These are phyloP conservation scores for Boletus coccyginus DNA, from an alignment of 768 basidiomycete species.

Conservation along the genomic window DNA sequence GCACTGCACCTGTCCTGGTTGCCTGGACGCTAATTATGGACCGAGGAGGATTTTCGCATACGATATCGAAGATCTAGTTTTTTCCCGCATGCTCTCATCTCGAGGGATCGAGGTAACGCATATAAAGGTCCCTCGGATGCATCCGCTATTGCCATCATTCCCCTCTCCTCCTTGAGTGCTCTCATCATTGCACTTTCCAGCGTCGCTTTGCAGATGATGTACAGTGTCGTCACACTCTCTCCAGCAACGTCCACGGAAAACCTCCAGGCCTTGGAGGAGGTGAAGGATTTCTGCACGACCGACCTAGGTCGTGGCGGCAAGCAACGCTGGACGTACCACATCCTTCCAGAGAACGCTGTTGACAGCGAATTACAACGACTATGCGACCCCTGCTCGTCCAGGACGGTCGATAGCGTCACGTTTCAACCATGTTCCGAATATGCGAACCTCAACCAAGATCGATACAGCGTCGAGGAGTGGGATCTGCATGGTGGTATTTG, in stretches of 20 bases:
- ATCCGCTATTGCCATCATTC: constrained; percentile 12
- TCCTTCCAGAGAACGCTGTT: constrained; percentile 41
- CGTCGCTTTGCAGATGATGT: constrained; percentile 19
- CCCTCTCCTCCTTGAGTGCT: constrained; percentile 10
- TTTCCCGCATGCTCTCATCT: constrained; percentile 20
- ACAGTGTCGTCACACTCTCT: constrained; percentile 41
- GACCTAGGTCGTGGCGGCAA: constrained; percentile 53
- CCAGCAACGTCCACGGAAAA: constrained; percentile 47
- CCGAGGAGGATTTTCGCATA: constrained; percentile 22
- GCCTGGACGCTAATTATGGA: constrained; percentile 22
- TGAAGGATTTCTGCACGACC: constrained; percentile 49
- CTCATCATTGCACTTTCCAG: background rate
- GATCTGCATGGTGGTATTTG: constrained; percentile 39
- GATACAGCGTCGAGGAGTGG: constrained; percentile 41
- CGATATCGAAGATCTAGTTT: constrained; percentile 3
- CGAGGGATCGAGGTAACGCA: constrained; percentile 6
- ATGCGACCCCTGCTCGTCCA: constrained; percentile 35
- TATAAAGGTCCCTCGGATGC: constrained; percentile 22
- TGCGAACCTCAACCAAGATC: constrained; percentile 40
- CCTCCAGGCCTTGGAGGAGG: constrained; percentile 50
- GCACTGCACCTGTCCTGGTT: constrained; percentile 13
- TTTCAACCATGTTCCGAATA: constrained; percentile 43
- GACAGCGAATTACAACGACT: constrained; percentile 38
- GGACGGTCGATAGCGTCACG: constrained; percentile 37
- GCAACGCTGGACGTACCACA: constrained; percentile 53